Percentiles rank a stretch among this genome's conserved stretches.
phyloP scores from a whole-genome alignment of 176 grass and related monocot species.

The bread wheat (Triticum aestivum) region DNA sequence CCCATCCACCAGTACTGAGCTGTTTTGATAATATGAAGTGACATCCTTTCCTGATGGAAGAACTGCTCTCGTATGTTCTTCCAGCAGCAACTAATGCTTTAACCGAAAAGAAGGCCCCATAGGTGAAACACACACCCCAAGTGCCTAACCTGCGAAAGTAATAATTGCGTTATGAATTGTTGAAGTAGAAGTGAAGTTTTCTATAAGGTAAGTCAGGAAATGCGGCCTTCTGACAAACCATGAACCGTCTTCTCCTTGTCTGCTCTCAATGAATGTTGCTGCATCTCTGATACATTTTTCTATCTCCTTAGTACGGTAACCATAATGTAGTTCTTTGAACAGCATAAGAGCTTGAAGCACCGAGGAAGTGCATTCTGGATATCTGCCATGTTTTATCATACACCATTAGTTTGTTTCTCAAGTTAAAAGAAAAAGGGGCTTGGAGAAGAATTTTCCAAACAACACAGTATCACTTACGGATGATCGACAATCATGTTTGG shows the following conservation, averaged over 20 bases:
- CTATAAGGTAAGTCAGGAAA: neutral
- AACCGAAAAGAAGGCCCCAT: conserved; percentile 41
- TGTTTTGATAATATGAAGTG: conserved; percentile 49
- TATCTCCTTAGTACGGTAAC: conserved; percentile 44
- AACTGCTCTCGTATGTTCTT: conserved; percentile 36
- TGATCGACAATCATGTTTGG: conserved; percentile 25
- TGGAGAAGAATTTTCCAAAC: neutral
- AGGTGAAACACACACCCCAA: conserved; percentile 55
- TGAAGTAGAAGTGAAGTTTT: neutral
- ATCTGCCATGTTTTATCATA: conserved; percentile 25
- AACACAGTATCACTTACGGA: conserved; percentile 25
- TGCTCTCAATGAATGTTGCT: conserved; percentile 36
- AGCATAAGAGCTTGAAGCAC: conserved; percentile 43
- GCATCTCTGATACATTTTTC: conserved; percentile 30
- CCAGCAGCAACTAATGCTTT: conserved; percentile 39
- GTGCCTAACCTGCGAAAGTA: conserved; percentile 41
- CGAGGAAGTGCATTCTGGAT: conserved; percentile 49
- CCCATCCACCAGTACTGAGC: conserved; percentile 43
- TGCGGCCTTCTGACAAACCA: conserved; percentile 23
- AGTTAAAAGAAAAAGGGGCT: neutral
- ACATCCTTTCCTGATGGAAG: conserved; percentile 36
- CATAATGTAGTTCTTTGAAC: conserved; percentile 40
- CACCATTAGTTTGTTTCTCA: neutral
- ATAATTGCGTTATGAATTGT: neutral
- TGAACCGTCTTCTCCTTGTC: conserved; percentile 45